A percentile compares a stretch with the other conserved stretches of the same genome.
Conservation (phyloP, 176 grass and related monocot species). For the Eremochloa ophiuroides region DNA sequence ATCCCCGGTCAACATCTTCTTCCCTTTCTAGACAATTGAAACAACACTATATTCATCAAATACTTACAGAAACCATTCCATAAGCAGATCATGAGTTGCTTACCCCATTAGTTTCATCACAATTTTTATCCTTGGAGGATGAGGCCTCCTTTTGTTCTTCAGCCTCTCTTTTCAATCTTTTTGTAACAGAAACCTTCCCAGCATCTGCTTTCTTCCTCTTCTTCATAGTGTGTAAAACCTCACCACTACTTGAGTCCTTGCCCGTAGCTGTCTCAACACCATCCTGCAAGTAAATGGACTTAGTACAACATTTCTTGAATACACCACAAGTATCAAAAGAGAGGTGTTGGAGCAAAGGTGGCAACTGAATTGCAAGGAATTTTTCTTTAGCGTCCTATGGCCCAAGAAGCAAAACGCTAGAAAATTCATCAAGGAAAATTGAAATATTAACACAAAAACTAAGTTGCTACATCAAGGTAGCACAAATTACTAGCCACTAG, state of each 20-base stretch:
- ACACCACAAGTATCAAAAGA: not conserved
- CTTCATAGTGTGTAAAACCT: not conserved
- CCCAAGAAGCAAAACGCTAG: not conserved
- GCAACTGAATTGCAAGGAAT: not conserved
- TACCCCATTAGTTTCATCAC: slow-evolving; percentile 8
- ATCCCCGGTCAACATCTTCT: slow-evolving; percentile 33
- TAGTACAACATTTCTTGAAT: not conserved
- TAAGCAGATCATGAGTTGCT: not conserved
- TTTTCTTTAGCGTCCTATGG: not conserved
- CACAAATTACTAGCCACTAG: not conserved
- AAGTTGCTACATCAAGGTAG: not conserved
- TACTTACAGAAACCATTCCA: not conserved
- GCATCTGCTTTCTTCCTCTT: not conserved
- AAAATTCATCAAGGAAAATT: not conserved
- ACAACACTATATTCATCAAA: not conserved
- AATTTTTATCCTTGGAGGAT: slow-evolving; percentile 10
- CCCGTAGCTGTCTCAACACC: not conserved
- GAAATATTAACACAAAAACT: not conserved
- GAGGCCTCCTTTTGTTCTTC: slow-evolving; percentile 2
- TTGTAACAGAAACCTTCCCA: not conserved
- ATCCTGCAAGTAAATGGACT: not conserved
- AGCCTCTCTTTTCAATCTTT: not conserved
- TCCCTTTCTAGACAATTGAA: slow-evolving; percentile 38
- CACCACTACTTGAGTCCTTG: not conserved
- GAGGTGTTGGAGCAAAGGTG: not conserved